phyloP scores from a whole-genome alignment of 2,329 filamentous ascomycete species.

The Aspergillus floridensis region DNA sequence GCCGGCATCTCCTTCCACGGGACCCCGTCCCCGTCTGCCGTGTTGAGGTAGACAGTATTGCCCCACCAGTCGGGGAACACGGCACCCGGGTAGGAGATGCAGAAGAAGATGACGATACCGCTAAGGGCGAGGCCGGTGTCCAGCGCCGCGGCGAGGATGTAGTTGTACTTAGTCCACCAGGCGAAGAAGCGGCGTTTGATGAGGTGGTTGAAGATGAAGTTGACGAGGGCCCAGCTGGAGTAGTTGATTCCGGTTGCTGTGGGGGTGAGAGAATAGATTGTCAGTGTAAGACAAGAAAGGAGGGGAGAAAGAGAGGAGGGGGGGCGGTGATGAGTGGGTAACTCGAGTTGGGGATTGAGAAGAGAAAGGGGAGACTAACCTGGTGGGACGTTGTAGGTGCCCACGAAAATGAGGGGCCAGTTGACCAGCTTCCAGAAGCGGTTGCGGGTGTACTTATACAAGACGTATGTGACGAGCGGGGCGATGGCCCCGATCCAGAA shows the following conservation, averaged over 20 bases:
- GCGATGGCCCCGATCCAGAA: conserved; percentile 49
- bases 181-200: conserved; percentile 52
- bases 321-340: no score
- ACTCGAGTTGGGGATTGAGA: background rate
- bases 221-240: conserved; percentile 37
- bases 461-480: conserved; percentile 20
- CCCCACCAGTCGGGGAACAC: conserved; percentile 35
- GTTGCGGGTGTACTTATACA: conserved; percentile 27
- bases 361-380: conserved; percentile 11
- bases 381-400: conserved; percentile 28
- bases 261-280: background rate
- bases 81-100: conserved; percentile 32
- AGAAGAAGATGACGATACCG: conserved; percentile 38
- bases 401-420: conserved; percentile 33
- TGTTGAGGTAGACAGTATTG: conserved; percentile 33
- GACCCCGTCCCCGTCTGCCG: conserved; percentile 30
- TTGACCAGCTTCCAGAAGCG: conserved; percentile 38
- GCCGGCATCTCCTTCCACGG: conserved; percentile 27
- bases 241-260: conserved; percentile 36
- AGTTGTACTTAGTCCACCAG: conserved; percentile 48
- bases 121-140: conserved; percentile 36
- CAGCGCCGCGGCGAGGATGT: conserved; percentile 42
- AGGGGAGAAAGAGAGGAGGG: background rate
- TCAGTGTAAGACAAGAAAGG: background rate
- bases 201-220: conserved; percentile 75